These are phyloP conservation scores for Colletotrichum gigasporum DNA, from an alignment of 2,329 filamentous ascomycete species.

Conservation along the genomic window DNA sequence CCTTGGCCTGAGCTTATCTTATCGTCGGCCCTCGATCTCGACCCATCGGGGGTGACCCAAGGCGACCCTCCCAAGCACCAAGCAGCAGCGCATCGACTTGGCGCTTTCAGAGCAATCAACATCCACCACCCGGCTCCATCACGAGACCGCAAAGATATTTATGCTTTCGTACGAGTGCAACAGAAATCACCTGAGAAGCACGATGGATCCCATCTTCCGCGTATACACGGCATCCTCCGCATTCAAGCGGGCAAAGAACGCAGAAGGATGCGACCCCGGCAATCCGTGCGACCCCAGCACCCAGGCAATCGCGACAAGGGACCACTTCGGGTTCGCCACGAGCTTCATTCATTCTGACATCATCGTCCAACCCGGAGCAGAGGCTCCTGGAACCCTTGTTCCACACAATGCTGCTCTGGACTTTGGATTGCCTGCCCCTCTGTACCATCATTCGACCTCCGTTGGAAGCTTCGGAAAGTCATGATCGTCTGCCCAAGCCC, in stretches of 20 bases:
- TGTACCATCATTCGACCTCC: neutral
- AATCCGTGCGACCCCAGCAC: too few species aligned
- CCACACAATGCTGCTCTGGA: neutral
- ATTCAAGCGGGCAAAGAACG: neutral
- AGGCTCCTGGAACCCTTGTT: neutral
- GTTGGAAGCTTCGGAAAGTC: neutral
- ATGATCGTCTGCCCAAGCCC: conserved; percentile 1
- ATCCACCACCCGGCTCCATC: neutral
- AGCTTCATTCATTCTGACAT: conserved; percentile 29
- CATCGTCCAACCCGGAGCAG: conserved; percentile 13
- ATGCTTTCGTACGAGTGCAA: neutral
- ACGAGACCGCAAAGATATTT: neutral
- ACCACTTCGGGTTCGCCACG: conserved; percentile 10
- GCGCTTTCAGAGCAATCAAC: neutral
- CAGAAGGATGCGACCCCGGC: neutral
- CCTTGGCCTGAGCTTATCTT: conserved; percentile 11
- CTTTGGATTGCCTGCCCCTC: too few species aligned
- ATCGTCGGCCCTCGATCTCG: neutral
- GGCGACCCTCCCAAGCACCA: too few species aligned
- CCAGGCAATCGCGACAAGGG: neutral
- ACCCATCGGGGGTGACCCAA: neutral
- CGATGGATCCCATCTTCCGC: too few species aligned
- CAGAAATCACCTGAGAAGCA: neutral
- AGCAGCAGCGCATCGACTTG: neutral
- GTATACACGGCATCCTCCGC: neutral